A percentile compares a stretch with the other conserved stretches of the same genome.
phyloP scores from a whole-genome alignment of 2,329 filamentous ascomycete species.

The Beauveria pseudobassiana region DNA sequence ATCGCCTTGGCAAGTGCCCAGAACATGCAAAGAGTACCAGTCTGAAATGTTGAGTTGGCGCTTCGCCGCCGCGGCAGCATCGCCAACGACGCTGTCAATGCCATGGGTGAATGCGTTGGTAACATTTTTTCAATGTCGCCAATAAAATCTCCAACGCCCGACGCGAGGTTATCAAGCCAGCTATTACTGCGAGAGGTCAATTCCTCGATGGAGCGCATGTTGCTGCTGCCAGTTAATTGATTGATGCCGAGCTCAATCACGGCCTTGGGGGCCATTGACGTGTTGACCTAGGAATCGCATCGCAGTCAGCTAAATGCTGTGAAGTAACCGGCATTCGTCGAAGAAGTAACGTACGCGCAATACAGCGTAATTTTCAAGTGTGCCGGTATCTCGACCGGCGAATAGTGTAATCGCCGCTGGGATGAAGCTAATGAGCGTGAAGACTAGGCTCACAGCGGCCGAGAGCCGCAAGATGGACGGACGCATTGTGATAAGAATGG shows the following conservation, averaged over 20 bases:
- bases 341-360: background rate
- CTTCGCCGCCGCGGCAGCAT: conserved; percentile 32
- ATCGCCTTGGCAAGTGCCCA: conserved; percentile 38
- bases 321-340: background rate
- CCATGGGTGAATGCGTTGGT: conserved; percentile 24
- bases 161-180: background rate
- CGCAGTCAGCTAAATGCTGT: background rate
- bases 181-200: background rate
- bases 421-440: background rate
- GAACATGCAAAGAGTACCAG: conserved; percentile 45
- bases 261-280: background rate
- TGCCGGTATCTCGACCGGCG: background rate
- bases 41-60: conserved; percentile 39
- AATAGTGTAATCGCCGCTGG: background rate
- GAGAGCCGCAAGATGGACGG: background rate
- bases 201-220: background rate
- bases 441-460: background rate
- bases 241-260: background rate
- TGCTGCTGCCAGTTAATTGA: background rate
- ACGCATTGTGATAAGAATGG: background rate
- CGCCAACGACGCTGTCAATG: conserved; percentile 32
- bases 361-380: conserved; percentile 6
- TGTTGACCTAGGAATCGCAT: background rate
- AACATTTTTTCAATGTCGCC: background rate
- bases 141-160: background rate